Conservation (phyloP, 2,329 filamentous ascomycete genomes). For the Fusarium sp. region DNA sequence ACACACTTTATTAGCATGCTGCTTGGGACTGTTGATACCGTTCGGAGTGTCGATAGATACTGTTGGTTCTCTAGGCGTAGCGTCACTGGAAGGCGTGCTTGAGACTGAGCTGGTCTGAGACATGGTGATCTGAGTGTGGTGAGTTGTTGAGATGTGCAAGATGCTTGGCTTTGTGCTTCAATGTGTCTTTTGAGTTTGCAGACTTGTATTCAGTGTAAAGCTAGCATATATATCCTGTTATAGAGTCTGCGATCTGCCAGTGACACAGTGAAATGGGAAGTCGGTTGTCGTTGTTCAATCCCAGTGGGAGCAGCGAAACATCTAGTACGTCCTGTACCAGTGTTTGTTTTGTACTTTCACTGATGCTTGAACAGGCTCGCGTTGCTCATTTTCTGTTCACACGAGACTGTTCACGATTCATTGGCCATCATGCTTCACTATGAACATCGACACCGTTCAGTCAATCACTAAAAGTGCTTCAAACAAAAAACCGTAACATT, state of each 20-base stretch:
- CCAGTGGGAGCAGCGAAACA: too few species aligned
- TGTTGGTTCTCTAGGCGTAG: accelerated
- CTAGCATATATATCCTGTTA: accelerated
- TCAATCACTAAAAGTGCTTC: accelerated
- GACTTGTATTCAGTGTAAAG: accelerated
- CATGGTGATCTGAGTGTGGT: background rate
- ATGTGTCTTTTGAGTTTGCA: accelerated
- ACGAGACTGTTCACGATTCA: background rate
- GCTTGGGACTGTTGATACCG: accelerated
- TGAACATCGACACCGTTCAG: too few species aligned
- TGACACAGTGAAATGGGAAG: background rate
- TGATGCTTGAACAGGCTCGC: accelerated
- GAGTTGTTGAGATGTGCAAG: accelerated
- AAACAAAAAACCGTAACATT: accelerated
- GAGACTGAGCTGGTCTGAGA: too few species aligned
- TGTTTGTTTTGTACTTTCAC: accelerated
- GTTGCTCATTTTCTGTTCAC: accelerated
- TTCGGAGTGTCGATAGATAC: accelerated
- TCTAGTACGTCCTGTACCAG: accelerated
- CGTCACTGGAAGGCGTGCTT: accelerated
- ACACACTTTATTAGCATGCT: background rate
- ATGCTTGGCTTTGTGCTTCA: accelerated
- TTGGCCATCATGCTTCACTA: accelerated
- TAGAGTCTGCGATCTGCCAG: background rate
- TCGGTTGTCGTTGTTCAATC: accelerated